These are phyloP conservation scores for Penicillium parvum DNA, from an alignment of 495 filamentous ascomycete genomes.

Conservation along the genomic window DNA sequence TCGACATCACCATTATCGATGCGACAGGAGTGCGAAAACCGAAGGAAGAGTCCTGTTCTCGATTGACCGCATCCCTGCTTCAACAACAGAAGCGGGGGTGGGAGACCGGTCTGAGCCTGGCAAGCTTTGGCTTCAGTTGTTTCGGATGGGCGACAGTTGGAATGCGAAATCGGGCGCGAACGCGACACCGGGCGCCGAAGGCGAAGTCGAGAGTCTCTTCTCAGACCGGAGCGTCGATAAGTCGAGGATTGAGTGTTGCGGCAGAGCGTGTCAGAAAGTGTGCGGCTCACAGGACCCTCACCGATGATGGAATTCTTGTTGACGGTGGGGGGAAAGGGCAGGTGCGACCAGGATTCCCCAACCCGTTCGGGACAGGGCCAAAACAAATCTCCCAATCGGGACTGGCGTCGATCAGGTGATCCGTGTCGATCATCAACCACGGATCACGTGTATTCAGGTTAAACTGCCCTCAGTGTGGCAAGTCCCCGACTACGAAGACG, in stretches of 20 bases:
- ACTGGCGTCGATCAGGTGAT: slow-evolving; percentile 32
- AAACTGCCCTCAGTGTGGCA: not conserved
- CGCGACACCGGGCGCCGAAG: not conserved
- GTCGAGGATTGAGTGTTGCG: no score
- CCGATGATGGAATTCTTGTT: slow-evolving; percentile 23
- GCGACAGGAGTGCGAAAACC: slow-evolving; percentile 29
- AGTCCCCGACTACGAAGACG: no score
- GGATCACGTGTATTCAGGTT: slow-evolving; percentile 15
- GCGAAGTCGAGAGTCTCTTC: not conserved
- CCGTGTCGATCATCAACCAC: slow-evolving; percentile 16
- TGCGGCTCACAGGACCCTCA: slow-evolving; percentile 4
- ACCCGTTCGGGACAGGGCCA: slow-evolving; percentile 17
- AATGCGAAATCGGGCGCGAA: slow-evolving; percentile 33
- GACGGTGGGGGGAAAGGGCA: slow-evolving; percentile 24
- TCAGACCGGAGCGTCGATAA: not conserved
- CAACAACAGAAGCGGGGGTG: slow-evolving; percentile 26
- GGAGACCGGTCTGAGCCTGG: slow-evolving; percentile 8
- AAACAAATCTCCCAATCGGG: slow-evolving; percentile 47
- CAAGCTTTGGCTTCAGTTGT: not conserved
- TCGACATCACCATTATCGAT: slow-evolving; percentile 36
- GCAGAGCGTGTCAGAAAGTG: not conserved
- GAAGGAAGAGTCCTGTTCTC: slow-evolving; percentile 24
- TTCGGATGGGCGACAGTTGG: slow-evolving; percentile 9
- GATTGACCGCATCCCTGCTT: slow-evolving; percentile 45
- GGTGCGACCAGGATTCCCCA: slow-evolving; percentile 29